phyloP scores from a whole-genome alignment of 306 rosid genomes.

The Acacia crassicarpa region DNA sequence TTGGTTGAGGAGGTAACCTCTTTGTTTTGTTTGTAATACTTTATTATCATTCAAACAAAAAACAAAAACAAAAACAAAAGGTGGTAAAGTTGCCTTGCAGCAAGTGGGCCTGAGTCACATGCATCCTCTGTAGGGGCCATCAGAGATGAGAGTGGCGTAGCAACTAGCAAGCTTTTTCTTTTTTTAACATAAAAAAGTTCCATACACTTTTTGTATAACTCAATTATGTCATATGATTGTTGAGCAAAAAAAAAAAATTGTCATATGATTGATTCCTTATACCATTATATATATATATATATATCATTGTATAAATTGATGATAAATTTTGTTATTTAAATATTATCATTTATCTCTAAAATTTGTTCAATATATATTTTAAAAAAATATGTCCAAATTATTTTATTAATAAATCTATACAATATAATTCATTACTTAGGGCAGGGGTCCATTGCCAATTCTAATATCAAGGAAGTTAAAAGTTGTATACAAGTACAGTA shows the following conservation, averaged over 20 bases:
- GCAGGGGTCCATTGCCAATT: neutral
- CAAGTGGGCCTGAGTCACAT: slow-evolving; percentile 24
- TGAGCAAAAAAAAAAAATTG: too few relatives aligned
- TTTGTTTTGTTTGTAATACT: too few relatives aligned
- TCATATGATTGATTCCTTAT: neutral
- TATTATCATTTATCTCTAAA: neutral
- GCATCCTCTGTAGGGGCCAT: neutral
- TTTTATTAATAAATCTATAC: too few relatives aligned
- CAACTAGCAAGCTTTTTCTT: neutral
- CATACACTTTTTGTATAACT: neutral
- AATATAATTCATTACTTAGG: too few relatives aligned
- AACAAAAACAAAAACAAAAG: neutral
- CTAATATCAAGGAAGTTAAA: neutral
- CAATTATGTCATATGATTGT: neutral
- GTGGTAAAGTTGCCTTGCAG: neutral
- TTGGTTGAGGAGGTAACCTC: neutral
- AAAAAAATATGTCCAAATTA: neutral
- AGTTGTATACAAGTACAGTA: too few relatives aligned
- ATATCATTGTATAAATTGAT: neutral
- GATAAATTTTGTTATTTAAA: neutral
- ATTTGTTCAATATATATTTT: neutral
- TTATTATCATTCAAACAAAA: neutral
- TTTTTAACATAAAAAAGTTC: neutral
- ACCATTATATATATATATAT: too few relatives aligned
- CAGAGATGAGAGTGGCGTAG: neutral